Evolutionary conservation across 345 rosid genomes (phyloP), one percentile per base, ranked within the genome.

Genomic region (Viola odorata): DNA sequence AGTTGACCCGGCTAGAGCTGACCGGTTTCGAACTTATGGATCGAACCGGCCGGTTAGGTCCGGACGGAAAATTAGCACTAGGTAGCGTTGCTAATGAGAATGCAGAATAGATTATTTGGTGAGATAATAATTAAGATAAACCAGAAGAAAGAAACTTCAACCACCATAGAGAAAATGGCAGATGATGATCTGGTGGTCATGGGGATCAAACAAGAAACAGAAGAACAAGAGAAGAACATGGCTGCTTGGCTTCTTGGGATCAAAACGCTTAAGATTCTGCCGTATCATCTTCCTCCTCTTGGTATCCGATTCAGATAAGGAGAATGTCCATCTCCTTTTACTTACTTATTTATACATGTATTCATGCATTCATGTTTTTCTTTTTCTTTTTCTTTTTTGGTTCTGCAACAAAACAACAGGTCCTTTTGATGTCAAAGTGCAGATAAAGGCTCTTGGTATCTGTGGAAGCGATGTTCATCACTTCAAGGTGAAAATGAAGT

Each of bases 391-490:
- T 13, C 4, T 45, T 3, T 6, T 47, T 45, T 9, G 39, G 10
- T 64, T 41, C n/a, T n/a, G n/a, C n/a, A n/a, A n/a, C n/a, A n/a
- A n/a, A n/a, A n/a, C n/a, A n/a, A 41, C 64, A 82, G 82, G 86
- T 42, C 83, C 87, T 4, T 70, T 65, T 60, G 82, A 77, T 68
- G 91, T 79, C 6, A 79, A 75, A 73, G 83, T 82, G 32, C 63
- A 66, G 58, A 65, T 82, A 44, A 85, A 81, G 61, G 86, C 88
- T 59, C 79, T 85, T 17, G 91, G 86, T 52, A 85, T 85, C 44
- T 85, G 88, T 37, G 82, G 83, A 68, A 77, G 91, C 51, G 91
- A 85, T 80, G 78, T 85, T 69, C 87, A 82, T 64, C 82, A 75
- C 62, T 80, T 82, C 75, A 82, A 78, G 87, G 87, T 85, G 37